phyloP scores from a whole-genome alignment of 2,329 filamentous ascomycete genomes.

The Raffaelea albimanens region DNA sequence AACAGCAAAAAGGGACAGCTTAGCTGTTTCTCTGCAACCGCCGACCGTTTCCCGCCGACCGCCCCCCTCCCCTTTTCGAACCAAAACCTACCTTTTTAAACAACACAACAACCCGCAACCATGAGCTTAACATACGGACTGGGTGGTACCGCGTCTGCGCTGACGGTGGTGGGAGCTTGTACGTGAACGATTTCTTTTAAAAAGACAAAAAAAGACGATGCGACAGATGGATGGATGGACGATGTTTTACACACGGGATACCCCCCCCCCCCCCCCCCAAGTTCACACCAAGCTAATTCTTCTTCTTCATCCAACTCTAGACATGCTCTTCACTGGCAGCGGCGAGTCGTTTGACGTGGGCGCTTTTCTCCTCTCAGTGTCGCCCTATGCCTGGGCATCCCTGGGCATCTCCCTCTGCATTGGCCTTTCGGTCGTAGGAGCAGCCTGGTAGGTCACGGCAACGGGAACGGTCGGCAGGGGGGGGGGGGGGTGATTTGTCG shows the following conservation, averaged over 20 bases:
- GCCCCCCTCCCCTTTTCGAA: too few relatives aligned
- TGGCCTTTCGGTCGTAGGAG: conserved; percentile 89
- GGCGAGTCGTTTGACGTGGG: conserved; percentile 97
- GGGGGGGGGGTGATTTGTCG: background rate
- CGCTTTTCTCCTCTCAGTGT: conserved; percentile 86
- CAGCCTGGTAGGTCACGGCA: conserved; percentile 67
- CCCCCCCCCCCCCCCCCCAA: too few relatives aligned
- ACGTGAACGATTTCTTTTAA: conserved; percentile 29
- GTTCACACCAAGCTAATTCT: background rate
- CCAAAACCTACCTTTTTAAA: too few relatives aligned
- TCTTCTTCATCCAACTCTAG: conserved; percentile 35
- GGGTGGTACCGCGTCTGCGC: conserved; percentile 57
- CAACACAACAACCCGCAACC: background rate
- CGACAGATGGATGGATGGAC: too few relatives aligned
- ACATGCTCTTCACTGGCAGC: conserved; percentile 97
- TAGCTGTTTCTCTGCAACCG: too few relatives aligned
- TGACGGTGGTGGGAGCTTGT: conserved; percentile 72
- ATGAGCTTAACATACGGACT: conserved; percentile 69
- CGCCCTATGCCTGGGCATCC: conserved; percentile 88
- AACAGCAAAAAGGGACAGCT: too few relatives aligned
- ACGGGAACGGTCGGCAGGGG: background rate
- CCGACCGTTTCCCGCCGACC: too few relatives aligned
- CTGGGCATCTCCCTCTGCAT: conserved; percentile 91
- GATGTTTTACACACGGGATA: too few relatives aligned
- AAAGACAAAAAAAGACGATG: too few relatives aligned